A percentile compares a stretch with the other conserved stretches of the same genome.
Evolutionary conservation across 108 stramenopile species (phyloP).

Genomic region (Skeletonema marinoi): DNA sequence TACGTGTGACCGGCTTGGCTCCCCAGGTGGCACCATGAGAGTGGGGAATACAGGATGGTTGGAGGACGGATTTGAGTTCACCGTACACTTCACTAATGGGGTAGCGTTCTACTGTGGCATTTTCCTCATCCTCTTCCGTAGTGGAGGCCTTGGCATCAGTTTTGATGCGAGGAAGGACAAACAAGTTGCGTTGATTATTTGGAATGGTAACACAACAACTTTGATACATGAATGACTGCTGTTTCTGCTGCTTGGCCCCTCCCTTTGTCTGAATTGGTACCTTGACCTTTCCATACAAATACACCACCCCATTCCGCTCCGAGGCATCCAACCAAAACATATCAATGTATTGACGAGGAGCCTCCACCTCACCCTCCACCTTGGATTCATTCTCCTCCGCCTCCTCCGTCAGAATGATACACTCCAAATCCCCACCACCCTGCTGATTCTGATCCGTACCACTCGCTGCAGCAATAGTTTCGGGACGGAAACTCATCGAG

Average conservation of each 20-base stretch:
- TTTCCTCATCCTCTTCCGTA: constrained; percentile 16
- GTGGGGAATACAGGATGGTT: constrained; percentile 81
- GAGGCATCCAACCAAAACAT: constrained; percentile 96
- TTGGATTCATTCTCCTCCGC: not conserved
- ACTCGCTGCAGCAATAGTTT: constrained; percentile 55
- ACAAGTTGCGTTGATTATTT: constrained; percentile 83
- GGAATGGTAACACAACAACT: constrained; percentile 90
- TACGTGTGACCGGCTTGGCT: constrained; percentile 87
- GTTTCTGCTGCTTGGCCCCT: constrained; percentile 10
- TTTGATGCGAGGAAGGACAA: constrained; percentile 85
- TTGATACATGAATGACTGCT: constrained; percentile 55
- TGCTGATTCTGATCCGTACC: not conserved
- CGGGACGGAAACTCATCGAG: constrained; percentile 57
- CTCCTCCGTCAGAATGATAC: constrained; percentile 12
- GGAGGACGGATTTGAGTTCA: constrained; percentile 73
- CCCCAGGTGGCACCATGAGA: constrained; percentile 76
- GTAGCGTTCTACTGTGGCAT: constrained; percentile 48
- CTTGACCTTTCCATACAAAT: constrained; percentile 93
- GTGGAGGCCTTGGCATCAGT: not conserved
- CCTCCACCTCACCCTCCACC: constrained; percentile 1
- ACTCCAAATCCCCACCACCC: constrained; percentile 22
- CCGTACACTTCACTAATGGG: constrained; percentile 81
- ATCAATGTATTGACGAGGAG: constrained; percentile 66
- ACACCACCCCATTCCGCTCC: constrained; percentile 90
- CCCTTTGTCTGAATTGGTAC: constrained; percentile 29